Conservation (phyloP, 2,329 filamentous ascomycete genomes). For the Myriosclerotinia curreyana region DNA sequence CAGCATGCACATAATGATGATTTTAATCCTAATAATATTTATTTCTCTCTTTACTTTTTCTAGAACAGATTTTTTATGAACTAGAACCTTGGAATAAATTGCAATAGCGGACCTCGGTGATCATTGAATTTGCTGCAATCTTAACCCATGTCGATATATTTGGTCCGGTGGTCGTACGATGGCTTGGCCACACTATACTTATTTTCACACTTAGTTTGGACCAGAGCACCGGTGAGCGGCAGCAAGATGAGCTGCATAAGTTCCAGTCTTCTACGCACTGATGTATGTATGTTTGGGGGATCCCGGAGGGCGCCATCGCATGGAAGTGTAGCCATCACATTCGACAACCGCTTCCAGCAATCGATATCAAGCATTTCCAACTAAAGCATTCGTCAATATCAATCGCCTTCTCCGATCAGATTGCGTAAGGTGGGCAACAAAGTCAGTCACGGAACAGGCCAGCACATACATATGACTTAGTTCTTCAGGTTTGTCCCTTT, state of each 20-base stretch:
- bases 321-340: conserved; percentile 24
- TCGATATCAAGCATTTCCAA: conserved; percentile 9
- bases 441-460: conserved; percentile 3
- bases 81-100: conserved; percentile 14
- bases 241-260: conserved; percentile 40
- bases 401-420: conserved; percentile 20
- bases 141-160: conserved; percentile 17
- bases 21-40: background rate
- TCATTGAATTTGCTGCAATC: conserved; percentile 19
- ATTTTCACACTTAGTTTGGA: conserved; percentile 24
- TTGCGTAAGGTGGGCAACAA: conserved; percentile 27
- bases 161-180: conserved; percentile 22
- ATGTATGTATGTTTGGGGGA: conserved; percentile 28
- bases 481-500: conserved; percentile 15
- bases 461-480: conserved; percentile 9
- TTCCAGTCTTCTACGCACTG: conserved; percentile 29
- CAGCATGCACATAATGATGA: conserved; percentile 16
- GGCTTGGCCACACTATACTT: conserved; percentile 20
- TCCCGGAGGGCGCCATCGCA: conserved; percentile 27
- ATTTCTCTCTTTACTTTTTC: conserved; percentile 13
- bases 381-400: conserved; percentile 14
- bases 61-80: conserved; percentile 18
- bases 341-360: conserved; percentile 12
- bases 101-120: conserved; percentile 21
- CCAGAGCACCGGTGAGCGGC: conserved; percentile 35